Evolutionary conservation across 768 basidiomycete species (phyloP), one percentile per base, ranked within the genome.

Genomic region (Boletus bicolor): DNA sequence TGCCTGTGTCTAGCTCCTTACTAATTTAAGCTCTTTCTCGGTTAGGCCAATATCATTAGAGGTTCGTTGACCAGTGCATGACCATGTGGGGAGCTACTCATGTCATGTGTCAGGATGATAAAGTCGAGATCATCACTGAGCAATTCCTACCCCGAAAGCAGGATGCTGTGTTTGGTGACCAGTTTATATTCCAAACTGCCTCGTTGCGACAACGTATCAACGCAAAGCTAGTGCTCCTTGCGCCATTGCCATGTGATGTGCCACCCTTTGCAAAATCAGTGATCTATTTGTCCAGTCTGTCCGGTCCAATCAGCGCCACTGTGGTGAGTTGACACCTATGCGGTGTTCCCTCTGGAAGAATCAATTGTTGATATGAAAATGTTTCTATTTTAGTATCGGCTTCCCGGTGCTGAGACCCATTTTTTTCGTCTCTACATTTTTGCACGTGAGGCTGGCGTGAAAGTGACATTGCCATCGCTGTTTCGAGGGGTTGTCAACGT

Each of bases 211-310:
- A 62, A 44, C 55, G 64, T 21, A 61, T 71, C 58, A 59, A 63
- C 3, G 71, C 70, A 42, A 73, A 53, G 44, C 47, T 73, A 1
- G 34, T 63, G 41, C 56, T 71, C 10, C 68, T 68, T 9, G 52
- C 71, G 32, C 70, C 66, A 24, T 38, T 62, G 28, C 59, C 68
- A n/a, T 66, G 59, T 44, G 72, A 72, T 45, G 35, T 38, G 42
- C 57, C 62, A 21, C 65, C 71, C 1, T 61, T 69, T 57, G 71
- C 70, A n/a, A 71, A 72, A 56, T 71, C 69, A 15, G 69, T 62
- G 28, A 63, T 71, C 17, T 73, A 66, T 59, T 52, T 71, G 57
- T 67, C 71, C 17, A 71, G 62, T 51, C 32, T 61, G 17, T 64
- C 64, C 32, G 67, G 64, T n/a, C 43, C 69, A 14, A 49, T 72